A percentile compares a stretch with the other conserved stretches of the same genome.
Conservation (phyloP, 768 basidiomycete species). For the Boletus insuetus region DNA sequence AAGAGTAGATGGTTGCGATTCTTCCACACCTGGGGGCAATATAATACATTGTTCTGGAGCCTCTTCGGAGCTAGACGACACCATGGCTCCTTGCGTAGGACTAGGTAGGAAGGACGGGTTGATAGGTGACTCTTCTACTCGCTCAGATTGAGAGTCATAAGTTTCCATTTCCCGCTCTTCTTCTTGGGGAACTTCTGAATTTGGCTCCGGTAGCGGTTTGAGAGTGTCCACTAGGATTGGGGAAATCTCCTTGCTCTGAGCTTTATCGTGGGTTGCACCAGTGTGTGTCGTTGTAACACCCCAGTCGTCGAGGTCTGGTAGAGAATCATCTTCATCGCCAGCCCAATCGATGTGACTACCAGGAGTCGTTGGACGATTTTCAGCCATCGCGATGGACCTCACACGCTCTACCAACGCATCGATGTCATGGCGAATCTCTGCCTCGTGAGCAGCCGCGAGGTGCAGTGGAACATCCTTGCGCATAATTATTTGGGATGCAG, state of each 20-base stretch:
- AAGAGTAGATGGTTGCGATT: slow-evolving; percentile 4
- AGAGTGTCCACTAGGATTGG: slow-evolving; percentile 66
- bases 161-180: slow-evolving; percentile 23
- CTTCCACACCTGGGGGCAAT: slow-evolving; percentile 8
- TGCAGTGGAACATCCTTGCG: slow-evolving; percentile 63
- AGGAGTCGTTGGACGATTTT: slow-evolving; percentile 63
- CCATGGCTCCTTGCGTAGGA: slow-evolving; percentile 1
- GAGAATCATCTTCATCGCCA: slow-evolving; percentile 74
- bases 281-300: slow-evolving; percentile 52
- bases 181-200: slow-evolving; percentile 23
- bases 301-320: slow-evolving; percentile 88
- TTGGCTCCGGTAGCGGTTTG: slow-evolving; percentile 54
- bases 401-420: slow-evolving; percentile 79
- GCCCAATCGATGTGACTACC: slow-evolving; percentile 89
- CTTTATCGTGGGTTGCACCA: slow-evolving; percentile 24
- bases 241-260: slow-evolving; percentile 49
- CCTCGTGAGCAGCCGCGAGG: slow-evolving; percentile 35
- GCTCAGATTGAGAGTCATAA: slow-evolving; percentile 8
- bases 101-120: slow-evolving; percentile 7
- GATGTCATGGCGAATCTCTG: slow-evolving; percentile 60
- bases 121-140: slow-evolving; percentile 3
- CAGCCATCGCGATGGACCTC: slow-evolving; percentile 68
- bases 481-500: slow-evolving; percentile 27
- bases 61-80: slow-evolving; percentile 4
- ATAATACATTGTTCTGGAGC: slow-evolving; percentile 20